Conservation (phyloP, 495 filamentous ascomycete species). For the Daldinia grandis region DNA sequence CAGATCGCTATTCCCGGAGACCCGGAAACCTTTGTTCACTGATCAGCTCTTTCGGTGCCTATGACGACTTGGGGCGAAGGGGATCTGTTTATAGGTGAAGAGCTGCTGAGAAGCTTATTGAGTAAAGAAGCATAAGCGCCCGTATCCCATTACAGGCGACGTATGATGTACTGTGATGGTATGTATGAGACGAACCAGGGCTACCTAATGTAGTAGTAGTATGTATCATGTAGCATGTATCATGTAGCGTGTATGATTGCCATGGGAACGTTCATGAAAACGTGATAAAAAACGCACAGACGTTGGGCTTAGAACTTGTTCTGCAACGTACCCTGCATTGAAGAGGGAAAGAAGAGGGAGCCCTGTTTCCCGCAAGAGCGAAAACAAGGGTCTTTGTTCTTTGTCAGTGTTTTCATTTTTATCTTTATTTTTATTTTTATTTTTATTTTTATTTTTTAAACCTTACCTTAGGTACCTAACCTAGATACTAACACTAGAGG, state of each 20-base stretch:
- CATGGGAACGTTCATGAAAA: constrained; percentile 33
- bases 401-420: constrained; percentile 3
- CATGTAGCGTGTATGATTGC: not conserved
- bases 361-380: constrained; percentile 41
- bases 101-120: not conserved
- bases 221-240: not conserved
- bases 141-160: constrained; percentile 27
- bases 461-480: too few relatives aligned
- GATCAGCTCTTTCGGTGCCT: constrained; percentile 6
- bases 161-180: constrained; percentile 29
- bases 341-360: constrained; percentile 36
- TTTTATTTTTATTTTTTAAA: constrained; percentile 5
- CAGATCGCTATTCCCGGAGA: constrained; percentile 45
- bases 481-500: constrained; percentile 5
- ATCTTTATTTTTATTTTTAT: not conserved
- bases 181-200: constrained; percentile 39
- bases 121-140: constrained; percentile 13
- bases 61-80: constrained; percentile 18
- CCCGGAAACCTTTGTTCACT: constrained; percentile 32
- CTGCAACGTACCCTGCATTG: constrained; percentile 34
- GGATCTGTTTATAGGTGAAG: not conserved
- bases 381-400: constrained; percentile 31
- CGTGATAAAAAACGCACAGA: constrained; percentile 42
- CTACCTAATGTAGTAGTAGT: constrained; percentile 7
- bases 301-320: constrained; percentile 28